Evolutionary conservation across 805 yeast genomes (phyloP), one percentile per base, ranked within the genome.

Genomic region (Ogataea trehalophila): DNA sequence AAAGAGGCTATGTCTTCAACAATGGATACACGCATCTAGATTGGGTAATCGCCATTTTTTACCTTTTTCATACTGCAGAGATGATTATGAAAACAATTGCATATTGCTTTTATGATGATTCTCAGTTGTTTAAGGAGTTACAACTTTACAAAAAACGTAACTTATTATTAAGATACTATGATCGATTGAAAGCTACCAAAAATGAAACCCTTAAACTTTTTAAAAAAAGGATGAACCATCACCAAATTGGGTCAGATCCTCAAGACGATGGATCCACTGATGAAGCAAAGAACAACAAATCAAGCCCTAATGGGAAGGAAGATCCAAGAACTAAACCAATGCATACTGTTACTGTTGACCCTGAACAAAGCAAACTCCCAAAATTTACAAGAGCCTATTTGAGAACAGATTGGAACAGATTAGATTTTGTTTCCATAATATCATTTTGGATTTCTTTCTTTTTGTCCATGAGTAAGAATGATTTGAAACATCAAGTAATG

Each of bases 391-490:
- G 95, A 45, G 95, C 96, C 0, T 88, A 76, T 61, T 62, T 91
- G 38, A 71, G 96, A 49, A 79, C 80, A 43, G 83, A 85, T 48
- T 92, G 97, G 97, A 88, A 90, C 56, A 76, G 91, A 50, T 69
- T 91, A 14, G 98, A 92, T 65, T 77, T 89, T 43, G 58, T 87
- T 0, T 81, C 96, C 0, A 76, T 86, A 31, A 49, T 80, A 0
- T 72, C 77, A 20, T 92, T 83, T 59, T 92, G 97, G 97, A 67
- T 88, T 2, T 83, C 89, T 2, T 59, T 86, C 33, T 60, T 77
- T 13, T 59, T 88, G 8, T 73, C 85, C 0, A 67, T 80, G n/a
- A n/a, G 65, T 9, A 67, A 63, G n/a, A 71, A 70, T 47, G 89
- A 85, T 56, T 70, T 71, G 15, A 59, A 65, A 6, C 71, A 76